Percentiles rank a stretch among this genome's conserved stretches.
Conservation (phyloP, 768 basidiomycete species). For the Daedalea quercina region DNA sequence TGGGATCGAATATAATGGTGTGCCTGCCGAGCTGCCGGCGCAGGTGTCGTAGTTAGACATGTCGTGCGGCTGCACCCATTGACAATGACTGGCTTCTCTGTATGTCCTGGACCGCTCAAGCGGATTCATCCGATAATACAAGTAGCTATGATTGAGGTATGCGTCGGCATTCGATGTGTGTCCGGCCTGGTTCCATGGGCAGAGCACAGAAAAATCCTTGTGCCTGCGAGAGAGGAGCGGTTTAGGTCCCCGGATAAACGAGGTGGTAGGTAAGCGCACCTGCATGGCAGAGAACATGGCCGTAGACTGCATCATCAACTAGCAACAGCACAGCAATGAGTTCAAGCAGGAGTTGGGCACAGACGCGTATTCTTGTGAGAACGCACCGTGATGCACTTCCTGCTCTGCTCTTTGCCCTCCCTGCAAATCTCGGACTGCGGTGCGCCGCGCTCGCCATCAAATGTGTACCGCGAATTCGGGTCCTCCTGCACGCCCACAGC, state of each 20-base stretch:
- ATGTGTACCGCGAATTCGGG: slow-evolving; percentile 48
- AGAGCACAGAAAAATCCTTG: slow-evolving; percentile 65
- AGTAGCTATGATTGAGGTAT: slow-evolving; percentile 33
- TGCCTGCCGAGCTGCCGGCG: background rate
- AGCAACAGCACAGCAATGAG: background rate
- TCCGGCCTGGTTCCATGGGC: slow-evolving; percentile 57
- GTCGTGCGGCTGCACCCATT: too few relatives aligned
- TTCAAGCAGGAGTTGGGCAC: too few relatives aligned
- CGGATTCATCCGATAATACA: too few relatives aligned
- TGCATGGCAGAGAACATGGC: slow-evolving; percentile 68
- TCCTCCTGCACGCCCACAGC: slow-evolving; percentile 29
- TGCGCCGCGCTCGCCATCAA: slow-evolving; percentile 55
- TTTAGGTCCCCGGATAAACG: too few relatives aligned
- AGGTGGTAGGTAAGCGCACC: slow-evolving; percentile 30
- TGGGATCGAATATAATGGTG: slow-evolving; percentile 40
- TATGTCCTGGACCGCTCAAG: too few relatives aligned
- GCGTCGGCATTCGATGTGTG: slow-evolving; percentile 66
- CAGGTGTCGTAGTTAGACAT: background rate
- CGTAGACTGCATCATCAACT: slow-evolving; percentile 61
- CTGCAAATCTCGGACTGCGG: slow-evolving; percentile 55
- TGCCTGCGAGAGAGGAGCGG: slow-evolving; percentile 35
- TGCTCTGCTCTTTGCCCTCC: slow-evolving; percentile 30
- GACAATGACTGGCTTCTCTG: too few relatives aligned
- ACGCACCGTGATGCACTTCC: slow-evolving; percentile 53
- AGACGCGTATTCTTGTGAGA: too few relatives aligned